Conservation (phyloP, 306 rosid genomes). For the Gynostemma pentaphyllum region DNA sequence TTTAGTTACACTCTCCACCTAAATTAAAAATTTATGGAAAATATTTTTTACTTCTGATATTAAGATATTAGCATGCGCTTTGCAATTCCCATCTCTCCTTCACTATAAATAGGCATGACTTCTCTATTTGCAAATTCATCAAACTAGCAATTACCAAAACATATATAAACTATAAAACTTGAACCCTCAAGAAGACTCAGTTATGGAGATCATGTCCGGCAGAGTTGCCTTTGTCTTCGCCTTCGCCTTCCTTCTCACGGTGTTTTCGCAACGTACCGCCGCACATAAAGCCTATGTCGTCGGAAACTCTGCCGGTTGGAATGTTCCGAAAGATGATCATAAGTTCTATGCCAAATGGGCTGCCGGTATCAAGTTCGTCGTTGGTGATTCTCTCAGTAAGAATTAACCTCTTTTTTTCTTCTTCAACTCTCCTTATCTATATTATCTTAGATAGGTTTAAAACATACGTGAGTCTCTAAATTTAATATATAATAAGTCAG, state of each 20-base stretch:
- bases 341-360: constrained; percentile 26
- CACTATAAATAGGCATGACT: not conserved
- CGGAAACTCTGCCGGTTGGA: constrained; percentile 30
- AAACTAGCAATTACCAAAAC: not conserved
- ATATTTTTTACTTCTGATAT: not conserved
- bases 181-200: not conserved
- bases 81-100: not conserved
- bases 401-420: not conserved
- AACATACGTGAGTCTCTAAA: too few species aligned
- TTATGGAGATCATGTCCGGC: not conserved
- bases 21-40: not conserved
- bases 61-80: not conserved
- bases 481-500: too few species aligned
- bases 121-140: not conserved
- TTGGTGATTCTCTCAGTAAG: constrained; percentile 26
- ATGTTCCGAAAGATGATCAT: not conserved
- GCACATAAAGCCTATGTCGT: constrained; percentile 24
- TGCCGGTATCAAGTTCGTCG: not conserved
- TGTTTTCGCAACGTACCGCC: constrained; percentile 8
- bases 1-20: too few species aligned
- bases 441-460: too few species aligned
- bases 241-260: not conserved
- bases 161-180: not conserved
- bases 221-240: not conserved
- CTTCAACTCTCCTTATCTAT: not conserved